Evolutionary conservation across 2,329 filamentous ascomycete genomes (phyloP).

Genomic region (Fusarium sp.): DNA sequence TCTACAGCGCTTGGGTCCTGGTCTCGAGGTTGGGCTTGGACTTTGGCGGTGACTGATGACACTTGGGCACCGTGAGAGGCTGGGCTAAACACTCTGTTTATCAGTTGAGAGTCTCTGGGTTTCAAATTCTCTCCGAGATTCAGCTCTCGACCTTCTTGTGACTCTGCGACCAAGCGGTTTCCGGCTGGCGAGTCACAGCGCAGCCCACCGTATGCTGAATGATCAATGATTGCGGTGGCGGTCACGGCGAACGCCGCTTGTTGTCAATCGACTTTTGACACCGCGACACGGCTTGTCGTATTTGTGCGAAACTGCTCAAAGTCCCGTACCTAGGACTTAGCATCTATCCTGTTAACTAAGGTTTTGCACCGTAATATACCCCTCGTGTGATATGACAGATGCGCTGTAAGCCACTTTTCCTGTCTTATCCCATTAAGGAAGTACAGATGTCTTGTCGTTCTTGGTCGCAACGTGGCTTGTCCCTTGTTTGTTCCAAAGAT

Average conservation of each 20-base stretch:
- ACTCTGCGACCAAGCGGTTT: slow-evolving; percentile 35
- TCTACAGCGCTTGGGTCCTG: slow-evolving; percentile 18
- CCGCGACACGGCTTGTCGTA: neutral
- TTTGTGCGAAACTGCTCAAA: slow-evolving; percentile 6
- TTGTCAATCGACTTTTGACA: slow-evolving; percentile 18
- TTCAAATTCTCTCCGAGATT: neutral
- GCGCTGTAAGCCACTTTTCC: slow-evolving; percentile 34
- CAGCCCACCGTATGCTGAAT: slow-evolving; percentile 25
- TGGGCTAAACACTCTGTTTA: slow-evolving; percentile 17
- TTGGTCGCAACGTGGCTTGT: slow-evolving; percentile 41
- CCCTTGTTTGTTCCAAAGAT: slow-evolving; percentile 36
- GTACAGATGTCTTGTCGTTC: slow-evolving; percentile 21
- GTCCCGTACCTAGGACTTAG: slow-evolving; percentile 13
- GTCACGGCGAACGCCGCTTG: slow-evolving; percentile 23
- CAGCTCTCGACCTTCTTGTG: slow-evolving; percentile 20
- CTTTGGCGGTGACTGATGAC: slow-evolving; percentile 42
- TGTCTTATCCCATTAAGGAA: slow-evolving; percentile 43
- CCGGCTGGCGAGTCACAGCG: slow-evolving; percentile 40
- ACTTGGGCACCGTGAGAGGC: slow-evolving; percentile 34
- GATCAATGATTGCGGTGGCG: slow-evolving; percentile 35
- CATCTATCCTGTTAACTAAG: slow-evolving; percentile 18
- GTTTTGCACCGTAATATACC: slow-evolving; percentile 28
- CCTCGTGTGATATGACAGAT: slow-evolving; percentile 40
- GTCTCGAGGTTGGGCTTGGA: slow-evolving; percentile 33
- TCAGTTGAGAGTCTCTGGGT: slow-evolving; percentile 4